These are phyloP conservation scores for Dioscorea cayenensis DNA, from an alignment of 116 monocot genomes.

Conservation along the genomic window DNA sequence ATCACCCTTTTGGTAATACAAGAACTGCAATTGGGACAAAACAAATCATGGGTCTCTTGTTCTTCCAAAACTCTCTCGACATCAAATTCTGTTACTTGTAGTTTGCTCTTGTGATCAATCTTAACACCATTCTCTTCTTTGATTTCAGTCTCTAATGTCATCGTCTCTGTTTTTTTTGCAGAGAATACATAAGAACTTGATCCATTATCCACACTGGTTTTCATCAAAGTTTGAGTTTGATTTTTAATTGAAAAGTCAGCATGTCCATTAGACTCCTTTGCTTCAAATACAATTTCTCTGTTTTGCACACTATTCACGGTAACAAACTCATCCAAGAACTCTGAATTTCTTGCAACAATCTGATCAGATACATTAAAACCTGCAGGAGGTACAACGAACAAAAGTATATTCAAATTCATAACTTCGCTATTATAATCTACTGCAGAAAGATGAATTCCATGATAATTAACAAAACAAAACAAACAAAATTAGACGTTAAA, in stretches of 20 bases:
- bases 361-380: conserved; percentile 9
- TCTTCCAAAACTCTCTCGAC: conserved; percentile 73
- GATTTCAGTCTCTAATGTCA: background rate
- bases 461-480: background rate
- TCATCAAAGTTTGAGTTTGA: background rate
- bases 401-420: background rate
- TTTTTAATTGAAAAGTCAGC: conserved; percentile 8
- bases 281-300: conserved; percentile 8
- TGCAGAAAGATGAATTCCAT: background rate
- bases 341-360: background rate
- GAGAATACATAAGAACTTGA: conserved; percentile 12
- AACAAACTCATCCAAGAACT: background rate
- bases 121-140: background rate
- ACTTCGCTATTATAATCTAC: background rate
- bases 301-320: conserved; percentile 8
- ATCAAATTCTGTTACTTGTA: conserved; percentile 35
- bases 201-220: conserved; percentile 4
- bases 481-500: background rate
- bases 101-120: conserved; percentile 2
- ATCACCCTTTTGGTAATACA: conserved; percentile 95
- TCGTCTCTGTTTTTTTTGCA: conserved; percentile 6
- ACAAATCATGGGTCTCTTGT: conserved; percentile 94
- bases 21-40: conserved; percentile 89
- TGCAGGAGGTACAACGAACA: conserved; percentile 3
- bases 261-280: background rate